These are phyloP conservation scores for Tulasnella sp. DNA, from an alignment of 768 basidiomycete genomes.

Conservation along the genomic window DNA sequence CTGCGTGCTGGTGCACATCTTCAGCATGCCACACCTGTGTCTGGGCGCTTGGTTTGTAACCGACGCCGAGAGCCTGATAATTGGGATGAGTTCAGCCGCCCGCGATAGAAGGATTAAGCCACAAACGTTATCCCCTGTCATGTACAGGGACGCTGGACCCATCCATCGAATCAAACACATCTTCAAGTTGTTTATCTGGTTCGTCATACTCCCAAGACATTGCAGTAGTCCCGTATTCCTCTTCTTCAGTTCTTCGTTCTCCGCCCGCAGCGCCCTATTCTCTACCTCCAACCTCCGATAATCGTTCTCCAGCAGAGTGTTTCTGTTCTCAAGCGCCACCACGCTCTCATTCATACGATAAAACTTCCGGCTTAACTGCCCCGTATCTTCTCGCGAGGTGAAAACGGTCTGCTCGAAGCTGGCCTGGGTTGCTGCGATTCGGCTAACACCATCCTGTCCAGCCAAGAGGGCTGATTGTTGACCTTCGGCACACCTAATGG, in stretches of 20 bases:
- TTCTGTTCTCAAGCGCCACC: not conserved
- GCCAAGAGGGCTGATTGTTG: not conserved
- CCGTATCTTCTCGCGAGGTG: not conserved
- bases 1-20: not conserved
- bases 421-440: not conserved
- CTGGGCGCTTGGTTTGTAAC: not conserved
- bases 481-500: not conserved
- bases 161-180: not conserved
- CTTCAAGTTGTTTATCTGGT: not conserved
- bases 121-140: not conserved
- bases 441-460: not conserved
- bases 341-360: not conserved
- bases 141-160: not conserved
- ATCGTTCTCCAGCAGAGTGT: not conserved
- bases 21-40: not conserved
- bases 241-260: not conserved
- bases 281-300: not conserved
- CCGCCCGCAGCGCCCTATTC: not conserved
- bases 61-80: not conserved
- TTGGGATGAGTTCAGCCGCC: not conserved
- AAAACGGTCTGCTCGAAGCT: not conserved
- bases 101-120: not conserved
- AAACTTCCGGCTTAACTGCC: not conserved
- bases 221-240: not conserved
- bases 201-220: not conserved